Percentiles rank a stretch among this genome's conserved stretches.
Conservation (phyloP, 108 stramenopile genomes). For the Licmophora abbreviata region DNA sequence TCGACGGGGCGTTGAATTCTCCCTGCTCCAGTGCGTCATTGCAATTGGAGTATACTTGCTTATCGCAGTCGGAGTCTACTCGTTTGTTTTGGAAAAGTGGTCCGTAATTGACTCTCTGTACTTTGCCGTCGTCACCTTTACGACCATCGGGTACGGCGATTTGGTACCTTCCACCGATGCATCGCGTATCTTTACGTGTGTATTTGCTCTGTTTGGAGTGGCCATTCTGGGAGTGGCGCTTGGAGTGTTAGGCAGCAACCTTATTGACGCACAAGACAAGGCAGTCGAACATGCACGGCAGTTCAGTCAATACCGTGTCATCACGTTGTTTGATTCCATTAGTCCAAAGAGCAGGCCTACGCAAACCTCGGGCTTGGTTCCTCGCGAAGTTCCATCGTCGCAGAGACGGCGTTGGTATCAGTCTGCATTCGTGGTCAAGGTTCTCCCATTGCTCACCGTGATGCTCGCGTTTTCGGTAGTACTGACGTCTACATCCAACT, state of each 20-base stretch:
- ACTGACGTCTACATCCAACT: too few species aligned
- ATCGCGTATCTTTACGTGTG: conserved; percentile 12
- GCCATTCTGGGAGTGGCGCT: conserved; percentile 11
- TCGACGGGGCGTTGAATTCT: conserved; percentile 6
- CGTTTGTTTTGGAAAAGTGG: conserved; percentile 24
- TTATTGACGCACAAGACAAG: conserved; percentile 6
- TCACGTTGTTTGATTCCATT: background rate
- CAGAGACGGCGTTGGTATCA: too few species aligned
- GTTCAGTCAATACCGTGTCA: background rate
- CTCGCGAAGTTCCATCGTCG: too few species aligned
- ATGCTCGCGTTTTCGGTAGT: too few species aligned
- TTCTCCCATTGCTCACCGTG: too few species aligned
- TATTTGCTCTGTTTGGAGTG: conserved; percentile 14
- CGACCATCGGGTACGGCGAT: conserved; percentile 36
- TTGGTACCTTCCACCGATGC: conserved; percentile 4
- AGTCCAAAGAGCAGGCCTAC: too few species aligned
- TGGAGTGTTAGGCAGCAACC: conserved; percentile 12
- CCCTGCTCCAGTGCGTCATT: conserved; percentile 5
- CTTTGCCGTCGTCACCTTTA: conserved; percentile 28
- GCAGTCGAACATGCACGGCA: background rate
- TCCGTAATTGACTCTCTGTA: conserved; percentile 20
- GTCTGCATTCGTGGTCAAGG: too few species aligned
- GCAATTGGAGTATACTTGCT: conserved; percentile 17
- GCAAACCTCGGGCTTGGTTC: too few species aligned
- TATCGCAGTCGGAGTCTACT: conserved; percentile 10